Conservation (phyloP, 2,329 filamentous ascomycete genomes). For the Ustulina deusta region DNA sequence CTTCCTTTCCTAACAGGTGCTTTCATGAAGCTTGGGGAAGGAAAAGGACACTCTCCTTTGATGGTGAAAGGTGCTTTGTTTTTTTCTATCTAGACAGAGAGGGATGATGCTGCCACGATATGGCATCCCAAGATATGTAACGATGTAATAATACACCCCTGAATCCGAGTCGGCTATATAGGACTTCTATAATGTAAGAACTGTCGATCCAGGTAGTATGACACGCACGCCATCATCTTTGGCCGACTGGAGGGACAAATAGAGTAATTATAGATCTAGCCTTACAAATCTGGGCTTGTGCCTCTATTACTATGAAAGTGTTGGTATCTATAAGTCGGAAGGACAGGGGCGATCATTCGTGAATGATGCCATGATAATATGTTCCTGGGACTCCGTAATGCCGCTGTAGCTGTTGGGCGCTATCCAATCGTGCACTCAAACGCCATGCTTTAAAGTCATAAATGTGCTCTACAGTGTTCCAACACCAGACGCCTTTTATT, state of each 20-base stretch:
- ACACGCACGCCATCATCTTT: background rate
- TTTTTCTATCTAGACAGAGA: background rate
- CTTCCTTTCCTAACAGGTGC: background rate
- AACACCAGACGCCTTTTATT: conserved; percentile 26
- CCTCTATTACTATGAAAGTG: conserved; percentile 6
- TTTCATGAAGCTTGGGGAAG: background rate
- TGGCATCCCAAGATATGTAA: no score
- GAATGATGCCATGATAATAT: background rate
- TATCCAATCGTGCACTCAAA: conserved; percentile 25
- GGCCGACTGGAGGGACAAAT: background rate
- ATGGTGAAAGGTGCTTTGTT: background rate
- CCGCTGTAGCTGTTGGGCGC: background rate
- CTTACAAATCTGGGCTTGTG: background rate
- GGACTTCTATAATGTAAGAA: background rate
- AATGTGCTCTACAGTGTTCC: conserved; percentile 16
- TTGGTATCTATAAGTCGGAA: conserved; percentile 16
- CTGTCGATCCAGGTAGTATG: background rate
- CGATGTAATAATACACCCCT: background rate
- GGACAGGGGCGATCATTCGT: background rate
- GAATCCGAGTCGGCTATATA: background rate
- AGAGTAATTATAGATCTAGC: background rate
- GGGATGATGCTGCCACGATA: no score
- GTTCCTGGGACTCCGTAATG: background rate
- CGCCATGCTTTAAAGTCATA: background rate
- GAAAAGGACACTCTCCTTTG: background rate